Base-by-base conservation (phyloP, 257 asterid genomes). In the Solanum medicagineum region DNA sequence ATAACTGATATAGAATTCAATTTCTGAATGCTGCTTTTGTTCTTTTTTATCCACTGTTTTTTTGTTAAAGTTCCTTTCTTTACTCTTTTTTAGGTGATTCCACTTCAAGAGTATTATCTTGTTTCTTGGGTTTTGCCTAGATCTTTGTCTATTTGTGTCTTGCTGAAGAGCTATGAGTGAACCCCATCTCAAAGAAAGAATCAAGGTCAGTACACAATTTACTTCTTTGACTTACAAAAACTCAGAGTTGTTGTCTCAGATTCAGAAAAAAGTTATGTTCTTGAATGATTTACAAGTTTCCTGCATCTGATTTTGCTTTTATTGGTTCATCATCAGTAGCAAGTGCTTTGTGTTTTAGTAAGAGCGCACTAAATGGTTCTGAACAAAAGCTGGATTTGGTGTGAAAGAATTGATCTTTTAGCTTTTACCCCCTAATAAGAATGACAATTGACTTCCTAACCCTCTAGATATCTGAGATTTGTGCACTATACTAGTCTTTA, bases 111-210 rank as follows among this genome's bases (percentile, higher is more conserved):
- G 89, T 91, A 89, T 68, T 84, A 15, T 65, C 91, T 90, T 6
- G 20, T 26, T 63, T 63, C 11, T 63, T 63, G 91, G 88, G 90
- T 74, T 91, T 89, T 90, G 47, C 62, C 14, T 94, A 90, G 98
- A 95, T 87, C 89, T 87, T 84, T 87, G 45, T 22, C 83, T 85
- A 51, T 63, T 55, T 87, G 54, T 75, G 89, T 92, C 95, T 89
- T 91, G 91, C 81, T 81, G 79, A 85, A 69, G 56, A 80, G 85
- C 75, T 32, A 3, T 81, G 81, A 81, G 32, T 45, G 9, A 16
- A 77, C 84, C 84, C 81, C 83, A 79, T 60, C 44, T 51, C 65
- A 83, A 22, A 86, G 80, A 87, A 85, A 51, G 82, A 77, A 66
- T 81, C 83, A 66, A 88, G 94, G 93, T 91, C 81, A 89, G 92